Base-by-base conservation (phyloP, 495 filamentous ascomycete species). In the Neurospora cerealis region DNA sequence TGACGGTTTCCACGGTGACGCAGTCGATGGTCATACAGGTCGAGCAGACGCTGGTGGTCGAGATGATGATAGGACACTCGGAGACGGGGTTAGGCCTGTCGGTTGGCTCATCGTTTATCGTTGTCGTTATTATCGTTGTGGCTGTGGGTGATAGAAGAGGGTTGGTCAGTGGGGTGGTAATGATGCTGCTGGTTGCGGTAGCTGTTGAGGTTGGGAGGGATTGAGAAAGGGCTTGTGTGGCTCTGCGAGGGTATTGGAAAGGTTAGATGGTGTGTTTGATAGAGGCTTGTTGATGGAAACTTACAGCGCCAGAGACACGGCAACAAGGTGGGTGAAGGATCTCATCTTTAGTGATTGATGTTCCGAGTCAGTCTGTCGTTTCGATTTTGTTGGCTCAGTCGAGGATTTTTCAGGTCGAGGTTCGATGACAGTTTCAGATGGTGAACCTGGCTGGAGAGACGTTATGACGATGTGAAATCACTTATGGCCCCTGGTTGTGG, bases 1-100 rank as follows among this genome's bases (percentile, higher is more conserved):
- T 78, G 34, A 80, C 69, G 38, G 77, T 78, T 4, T 48, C 70
- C 17, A 46, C 28, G 19, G 69, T 69, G 44, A 78, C 48, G 77
- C 79, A 81, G 17, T 69, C 77, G 15, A 72, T 34, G 1, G 78
- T 79, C 40, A 77, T 28, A 69, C 79, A 81, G 9, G 79, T 77
- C 24, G 21, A 69, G 77, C 79, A 81, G 70, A 81, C 70, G 48
- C 46, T 66, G 24, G 73, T 76, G 6, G 78, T 78, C 8, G 73
- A 76, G 19, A 77, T 70, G 13, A 78, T 76, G 41, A 78, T 76
- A 0, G 79, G 72, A 66, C 79, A 80, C 17, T 75, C 75, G 13
- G 75, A 77, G 17, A 75, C 76, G 5, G 24, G 54, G 7, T 13
- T 66, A 5, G 54, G 54, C 15, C 24, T 19, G 48, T 60, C 48